A percentile compares a stretch with the other conserved stretches of the same genome.
These are phyloP conservation scores for Exophiala mesophila DNA, from an alignment of 2,329 filamentous ascomycete species.

Conservation along the genomic window DNA sequence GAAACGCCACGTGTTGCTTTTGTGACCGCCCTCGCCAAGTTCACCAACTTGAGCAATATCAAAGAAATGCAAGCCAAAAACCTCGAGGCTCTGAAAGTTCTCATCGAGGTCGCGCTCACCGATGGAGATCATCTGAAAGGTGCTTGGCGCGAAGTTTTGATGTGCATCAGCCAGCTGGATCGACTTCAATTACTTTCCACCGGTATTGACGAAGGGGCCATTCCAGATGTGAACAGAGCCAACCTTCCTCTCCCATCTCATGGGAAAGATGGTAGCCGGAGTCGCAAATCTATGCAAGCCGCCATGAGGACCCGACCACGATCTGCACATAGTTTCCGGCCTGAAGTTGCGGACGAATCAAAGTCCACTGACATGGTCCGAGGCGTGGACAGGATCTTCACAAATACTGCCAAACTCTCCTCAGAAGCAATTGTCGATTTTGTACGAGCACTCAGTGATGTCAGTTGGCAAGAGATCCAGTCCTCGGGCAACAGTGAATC, in stretches of 20 bases:
- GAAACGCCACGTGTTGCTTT: slow-evolving; percentile 93
- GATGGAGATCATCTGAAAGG: slow-evolving; percentile 85
- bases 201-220: slow-evolving; percentile 84
- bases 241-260: slow-evolving; percentile 60
- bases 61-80: slow-evolving; percentile 96
- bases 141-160: slow-evolving; percentile 93
- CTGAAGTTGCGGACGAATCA: slow-evolving; percentile 85
- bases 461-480: slow-evolving; percentile 99
- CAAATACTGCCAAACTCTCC: slow-evolving; percentile 86
- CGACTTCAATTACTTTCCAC: slow-evolving; percentile 91
- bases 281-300: slow-evolving; percentile 62
- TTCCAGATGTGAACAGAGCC: slow-evolving; percentile 86
- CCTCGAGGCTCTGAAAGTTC: slow-evolving; percentile 83
- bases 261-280: slow-evolving; percentile 48
- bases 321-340: slow-evolving; percentile 53
- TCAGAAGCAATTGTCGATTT: slow-evolving; percentile 96
- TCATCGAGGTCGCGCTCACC: slow-evolving; percentile 86
- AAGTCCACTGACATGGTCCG: slow-evolving; percentile 90
- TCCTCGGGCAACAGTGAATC: slow-evolving; percentile 94
- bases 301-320: slow-evolving; percentile 46
- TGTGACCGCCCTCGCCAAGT: slow-evolving; percentile 84
- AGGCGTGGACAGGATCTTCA: slow-evolving; percentile 92
- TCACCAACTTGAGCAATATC: slow-evolving; percentile 92
- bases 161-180: slow-evolving; percentile 93
- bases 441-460: slow-evolving; percentile 83